Conservation (phyloP, 768 basidiomycete species). For the Russula foetens region DNA sequence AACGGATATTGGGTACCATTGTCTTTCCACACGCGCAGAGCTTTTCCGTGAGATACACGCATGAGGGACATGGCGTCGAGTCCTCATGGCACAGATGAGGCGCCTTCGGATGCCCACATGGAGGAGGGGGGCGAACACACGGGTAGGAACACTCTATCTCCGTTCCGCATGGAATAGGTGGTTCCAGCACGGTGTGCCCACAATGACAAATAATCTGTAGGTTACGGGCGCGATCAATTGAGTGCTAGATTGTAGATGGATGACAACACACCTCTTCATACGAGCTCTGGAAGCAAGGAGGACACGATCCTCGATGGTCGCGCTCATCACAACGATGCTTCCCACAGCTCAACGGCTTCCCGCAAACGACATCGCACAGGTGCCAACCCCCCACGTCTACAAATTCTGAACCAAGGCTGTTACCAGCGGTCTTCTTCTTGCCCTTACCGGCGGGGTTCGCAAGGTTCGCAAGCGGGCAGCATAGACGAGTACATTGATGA, state of each 20-base stretch:
- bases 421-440: constrained; percentile 43
- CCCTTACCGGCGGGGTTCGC: constrained; percentile 42
- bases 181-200: constrained; percentile 78
- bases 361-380: constrained; percentile 77
- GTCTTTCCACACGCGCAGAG: constrained; percentile 88
- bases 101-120: constrained; percentile 77
- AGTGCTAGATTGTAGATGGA: background rate
- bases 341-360: constrained; percentile 63
- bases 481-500: constrained; percentile 77
- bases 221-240: background rate
- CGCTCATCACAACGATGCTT: constrained; percentile 69
- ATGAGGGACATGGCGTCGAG: constrained; percentile 68
- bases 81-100: constrained; percentile 82
- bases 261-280: constrained; percentile 72
- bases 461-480: constrained; percentile 80
- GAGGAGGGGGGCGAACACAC: constrained; percentile 59
- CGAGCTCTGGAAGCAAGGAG: constrained; percentile 74
- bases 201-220: constrained; percentile 70
- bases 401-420: constrained; percentile 32
- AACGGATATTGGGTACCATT: constrained; percentile 66
- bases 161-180: constrained; percentile 85
- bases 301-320: constrained; percentile 82
- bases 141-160: constrained; percentile 70
- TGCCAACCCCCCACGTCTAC: constrained; percentile 64
- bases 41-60: constrained; percentile 72